Percentiles rank a stretch among this genome's conserved stretches.
These are phyloP conservation scores for Coniferiporia sulphurascens DNA, from an alignment of 1,284 basidiomycete genomes.

Conservation along the genomic window DNA sequence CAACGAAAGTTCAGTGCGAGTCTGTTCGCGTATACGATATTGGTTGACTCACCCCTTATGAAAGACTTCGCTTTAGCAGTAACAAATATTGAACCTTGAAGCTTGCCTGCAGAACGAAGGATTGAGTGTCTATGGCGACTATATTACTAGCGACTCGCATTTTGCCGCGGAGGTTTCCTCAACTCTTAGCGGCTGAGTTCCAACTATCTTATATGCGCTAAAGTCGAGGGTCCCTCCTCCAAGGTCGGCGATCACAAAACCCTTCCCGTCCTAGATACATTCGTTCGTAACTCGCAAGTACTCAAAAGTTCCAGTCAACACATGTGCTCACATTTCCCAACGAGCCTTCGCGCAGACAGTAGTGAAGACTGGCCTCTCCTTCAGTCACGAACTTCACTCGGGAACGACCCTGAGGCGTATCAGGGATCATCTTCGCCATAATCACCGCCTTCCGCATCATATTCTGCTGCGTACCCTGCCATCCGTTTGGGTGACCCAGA, in stretches of 20 bases:
- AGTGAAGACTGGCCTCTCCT: constrained; percentile 47
- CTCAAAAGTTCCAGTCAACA: not conserved
- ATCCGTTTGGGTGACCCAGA: constrained; percentile 26
- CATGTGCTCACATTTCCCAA: not conserved
- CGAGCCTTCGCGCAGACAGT: not conserved
- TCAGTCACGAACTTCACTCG: constrained; percentile 44
- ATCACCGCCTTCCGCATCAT: constrained; percentile 38
- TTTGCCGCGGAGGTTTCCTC: constrained; percentile 38
- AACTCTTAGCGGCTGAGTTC: constrained; percentile 20
- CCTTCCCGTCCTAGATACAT: constrained; percentile 5
- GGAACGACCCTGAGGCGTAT: constrained; percentile 25
- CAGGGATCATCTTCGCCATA: constrained; percentile 29
- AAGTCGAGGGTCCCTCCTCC: constrained; percentile 21
- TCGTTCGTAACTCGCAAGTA: too few species aligned
- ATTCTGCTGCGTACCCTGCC: constrained; percentile 32
- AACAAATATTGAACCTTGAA: constrained; percentile 38
- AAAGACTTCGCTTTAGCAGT: constrained; percentile 35
- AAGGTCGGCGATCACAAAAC: constrained; percentile 19
- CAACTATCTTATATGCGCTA: constrained; percentile 15
- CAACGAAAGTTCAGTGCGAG: not conserved
- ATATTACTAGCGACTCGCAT: constrained; percentile 30
- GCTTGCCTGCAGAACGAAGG: constrained; percentile 25
- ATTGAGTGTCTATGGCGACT: not conserved
- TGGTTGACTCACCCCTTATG: constrained; percentile 30
- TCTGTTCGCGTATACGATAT: too few species aligned